A percentile compares a stretch with the other conserved stretches of the same genome.
Evolutionary conservation across 495 filamentous ascomycete species (phyloP).

Genomic region (Collariella sp.): DNA sequence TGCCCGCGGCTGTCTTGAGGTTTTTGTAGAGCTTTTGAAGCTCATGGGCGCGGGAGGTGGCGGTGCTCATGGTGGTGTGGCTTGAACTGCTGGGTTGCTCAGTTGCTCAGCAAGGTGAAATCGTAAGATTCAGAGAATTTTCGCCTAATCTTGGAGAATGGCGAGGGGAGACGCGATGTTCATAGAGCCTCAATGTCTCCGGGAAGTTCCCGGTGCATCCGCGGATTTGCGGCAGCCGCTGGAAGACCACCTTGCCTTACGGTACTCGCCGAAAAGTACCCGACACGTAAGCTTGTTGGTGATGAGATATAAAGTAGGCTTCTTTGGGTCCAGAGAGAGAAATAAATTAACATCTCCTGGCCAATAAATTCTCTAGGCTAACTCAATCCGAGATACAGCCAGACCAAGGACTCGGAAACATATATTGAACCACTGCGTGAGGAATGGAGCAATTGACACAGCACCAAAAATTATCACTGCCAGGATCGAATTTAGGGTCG

Average conservation of each 20-base stretch:
- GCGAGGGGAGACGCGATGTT: too few relatives aligned
- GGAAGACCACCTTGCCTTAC: neutral
- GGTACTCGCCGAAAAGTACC: neutral
- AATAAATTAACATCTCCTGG: too few relatives aligned
- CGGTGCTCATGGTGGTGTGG: slow-evolving; percentile 17
- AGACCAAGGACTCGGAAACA: too few relatives aligned
- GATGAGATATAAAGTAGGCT: neutral
- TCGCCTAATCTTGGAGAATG: too few relatives aligned
- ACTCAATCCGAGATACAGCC: too few relatives aligned
- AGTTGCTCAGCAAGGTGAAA: neutral
- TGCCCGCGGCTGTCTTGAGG: slow-evolving; percentile 1
- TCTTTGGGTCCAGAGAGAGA: neutral
- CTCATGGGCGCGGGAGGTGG: slow-evolving; percentile 8
- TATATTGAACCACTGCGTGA: too few relatives aligned
- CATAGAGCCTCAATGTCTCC: neutral
- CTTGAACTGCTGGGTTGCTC: too few relatives aligned
- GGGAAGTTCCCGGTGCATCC: slow-evolving; percentile 17
- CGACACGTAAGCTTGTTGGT: neutral
- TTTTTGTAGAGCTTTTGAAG: slow-evolving; percentile 26
- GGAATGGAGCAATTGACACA: too few relatives aligned
- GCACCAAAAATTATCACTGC: too few relatives aligned
- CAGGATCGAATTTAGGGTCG: too few relatives aligned
- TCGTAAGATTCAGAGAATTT: too few relatives aligned
- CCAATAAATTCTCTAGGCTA: too few relatives aligned
- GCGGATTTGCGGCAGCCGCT: neutral